Evolutionary conservation across 768 basidiomycete genomes (phyloP), one percentile per base, ranked within the genome.

Genomic region (Boletus eberwhitei): DNA sequence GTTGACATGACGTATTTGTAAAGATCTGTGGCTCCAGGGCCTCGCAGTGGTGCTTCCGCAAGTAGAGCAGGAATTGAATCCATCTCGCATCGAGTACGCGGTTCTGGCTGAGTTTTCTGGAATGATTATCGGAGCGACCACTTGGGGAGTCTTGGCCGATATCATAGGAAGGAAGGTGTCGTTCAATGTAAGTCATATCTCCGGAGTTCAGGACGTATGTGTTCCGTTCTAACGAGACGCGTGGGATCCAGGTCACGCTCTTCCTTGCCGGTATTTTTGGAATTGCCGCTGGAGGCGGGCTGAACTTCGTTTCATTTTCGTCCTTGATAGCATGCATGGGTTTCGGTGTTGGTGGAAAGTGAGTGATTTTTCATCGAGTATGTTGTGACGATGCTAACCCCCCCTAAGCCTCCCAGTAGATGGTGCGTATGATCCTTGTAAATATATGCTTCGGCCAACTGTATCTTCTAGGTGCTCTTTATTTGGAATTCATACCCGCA

Each of bases 311-410:
- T 34, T 62, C 76, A 1, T 78, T 81, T 59, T 77, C 74, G 24
- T 71, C 77, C 21, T 63, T 81, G 48, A 67, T 73, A 17, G 78
- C 77, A 12, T 79, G 76, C 57, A 62, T 78, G 57, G 79, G 78
- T 24, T 77, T 81, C 50, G 79, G 79, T 26, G 62, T 80, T 11
- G 79, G 80, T 48, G 80, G 82, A 63, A 77, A 82, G 77, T 74
- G 62, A 53, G 81, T 64, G 44, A 61, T 59, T 53, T 37, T 34
- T 45, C 19, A 11, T 1, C 35, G 21, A 38, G 43, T 19, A 24
- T 31, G 43, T 62, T 69, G 42, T 59, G 65, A 8, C 60, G 59
- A 14, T 63, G 21, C 39, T 62, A 60, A 59, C 59, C 34, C 12
- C 17, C 37, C 50, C 54, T 50, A 13, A 78, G 77, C 52, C 61